Conservation (phyloP, 495 filamentous ascomycete genomes). For the Penicillium steckii region DNA sequence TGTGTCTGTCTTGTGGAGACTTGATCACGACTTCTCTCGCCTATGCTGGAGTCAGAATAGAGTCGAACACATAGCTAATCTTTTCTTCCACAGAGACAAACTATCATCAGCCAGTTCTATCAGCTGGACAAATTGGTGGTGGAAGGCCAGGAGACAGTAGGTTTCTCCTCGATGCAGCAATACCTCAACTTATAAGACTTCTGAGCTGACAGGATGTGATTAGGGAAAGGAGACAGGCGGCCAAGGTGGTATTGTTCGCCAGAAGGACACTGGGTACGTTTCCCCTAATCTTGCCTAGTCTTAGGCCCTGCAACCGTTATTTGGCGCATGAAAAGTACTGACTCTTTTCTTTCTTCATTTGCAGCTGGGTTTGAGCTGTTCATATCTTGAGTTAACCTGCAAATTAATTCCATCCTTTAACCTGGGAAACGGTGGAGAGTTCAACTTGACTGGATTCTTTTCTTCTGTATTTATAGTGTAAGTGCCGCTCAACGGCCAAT, state of each 20-base stretch:
- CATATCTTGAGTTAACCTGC: neutral
- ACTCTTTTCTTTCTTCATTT: neutral
- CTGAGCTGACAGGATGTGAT: neutral
- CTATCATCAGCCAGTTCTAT: slow-evolving; percentile 90
- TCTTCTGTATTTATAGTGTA: slow-evolving; percentile 29
- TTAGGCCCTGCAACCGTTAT: neutral
- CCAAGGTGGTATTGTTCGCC: slow-evolving; percentile 68
- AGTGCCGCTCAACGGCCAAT: slow-evolving; percentile 9
- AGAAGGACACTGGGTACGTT: slow-evolving; percentile 80
- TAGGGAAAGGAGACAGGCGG: slow-evolving; percentile 75
- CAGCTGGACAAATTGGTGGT: slow-evolving; percentile 90
- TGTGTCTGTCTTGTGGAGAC: neutral
- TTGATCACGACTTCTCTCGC: neutral
- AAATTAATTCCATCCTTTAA: slow-evolving; percentile 11
- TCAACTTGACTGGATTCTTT: slow-evolving; percentile 11
- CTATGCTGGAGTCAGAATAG: neutral
- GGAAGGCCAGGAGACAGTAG: slow-evolving; percentile 72
- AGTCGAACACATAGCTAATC: slow-evolving; percentile 12
- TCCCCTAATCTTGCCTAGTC: slow-evolving; percentile 5
- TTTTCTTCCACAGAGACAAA: slow-evolving; percentile 75
- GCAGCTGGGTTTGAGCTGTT: slow-evolving; percentile 47
- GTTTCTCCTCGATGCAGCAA: slow-evolving; percentile 7
- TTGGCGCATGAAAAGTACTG: neutral
- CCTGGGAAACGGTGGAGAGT: slow-evolving; percentile 1
- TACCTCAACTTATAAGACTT: neutral